Conservation (phyloP, 2,329 filamentous ascomycete species). For the Dothideomycetidae sp. region DNA sequence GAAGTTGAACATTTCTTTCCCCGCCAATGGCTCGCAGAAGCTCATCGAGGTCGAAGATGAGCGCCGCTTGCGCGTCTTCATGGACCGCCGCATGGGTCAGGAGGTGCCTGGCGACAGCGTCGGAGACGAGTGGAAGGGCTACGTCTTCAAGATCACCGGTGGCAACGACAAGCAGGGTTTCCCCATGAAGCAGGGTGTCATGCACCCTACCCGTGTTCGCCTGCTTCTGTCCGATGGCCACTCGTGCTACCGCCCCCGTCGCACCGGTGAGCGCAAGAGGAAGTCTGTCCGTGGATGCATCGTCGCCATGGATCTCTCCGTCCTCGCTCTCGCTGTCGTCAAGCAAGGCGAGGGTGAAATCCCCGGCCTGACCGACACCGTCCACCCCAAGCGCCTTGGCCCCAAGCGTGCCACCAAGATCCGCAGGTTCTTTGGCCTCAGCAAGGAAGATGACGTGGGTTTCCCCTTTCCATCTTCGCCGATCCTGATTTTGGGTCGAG, state of each 20-base stretch:
- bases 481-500: conserved; percentile 32
- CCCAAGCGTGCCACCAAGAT: conserved; percentile 99
- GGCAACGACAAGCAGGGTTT: conserved; percentile 99
- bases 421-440: conserved; percentile 98
- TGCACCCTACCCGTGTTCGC: conserved; percentile 96
- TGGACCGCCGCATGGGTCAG: conserved; percentile 93
- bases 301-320: conserved; percentile 85
- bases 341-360: conserved; percentile 95
- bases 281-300: conserved; percentile 99
- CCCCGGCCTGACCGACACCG: conserved; percentile 91
- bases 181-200: conserved; percentile 99
- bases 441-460: conserved; percentile 99
- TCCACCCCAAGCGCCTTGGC: conserved; percentile 97
- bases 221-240: conserved; percentile 92
- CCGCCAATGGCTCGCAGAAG: conserved; percentile 99
- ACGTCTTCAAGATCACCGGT: conserved; percentile 98
- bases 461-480: conserved; percentile 48
- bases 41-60: conserved; percentile 98
- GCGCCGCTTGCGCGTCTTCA: conserved; percentile 96
- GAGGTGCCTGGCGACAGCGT: conserved; percentile 89
- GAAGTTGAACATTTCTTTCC: conserved; percentile 75
- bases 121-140: conserved; percentile 99
- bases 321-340: conserved; percentile 86
- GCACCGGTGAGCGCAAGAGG: conserved; percentile 96
- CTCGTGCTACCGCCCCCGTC: conserved; percentile 98